Evolutionary conservation across 768 basidiomycete genomes (phyloP).

Genomic region (Leccinellum luteum): DNA sequence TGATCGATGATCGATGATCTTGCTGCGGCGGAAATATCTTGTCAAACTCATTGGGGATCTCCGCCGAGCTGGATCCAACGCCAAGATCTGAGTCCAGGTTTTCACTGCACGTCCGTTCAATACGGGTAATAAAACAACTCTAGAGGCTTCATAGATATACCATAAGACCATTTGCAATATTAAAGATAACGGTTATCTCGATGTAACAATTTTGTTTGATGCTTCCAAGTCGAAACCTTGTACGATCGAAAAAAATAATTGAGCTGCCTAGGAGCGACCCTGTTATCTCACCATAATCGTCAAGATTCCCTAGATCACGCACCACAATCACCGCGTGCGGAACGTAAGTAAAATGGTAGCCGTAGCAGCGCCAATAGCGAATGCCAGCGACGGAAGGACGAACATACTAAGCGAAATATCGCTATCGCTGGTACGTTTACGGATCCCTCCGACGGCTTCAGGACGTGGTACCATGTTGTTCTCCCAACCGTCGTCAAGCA

Average conservation of each 20-base stretch:
- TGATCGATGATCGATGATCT: neutral
- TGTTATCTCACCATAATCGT: neutral
- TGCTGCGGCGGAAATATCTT: neutral
- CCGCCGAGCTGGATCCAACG: neutral
- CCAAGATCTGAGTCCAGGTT: neutral
- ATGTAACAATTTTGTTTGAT: neutral
- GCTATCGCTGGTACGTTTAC: slow-evolving; percentile 5
- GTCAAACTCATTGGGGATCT: neutral
- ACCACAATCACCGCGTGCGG: slow-evolving; percentile 31
- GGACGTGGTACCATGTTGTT: slow-evolving; percentile 47
- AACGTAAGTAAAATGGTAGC: slow-evolving; percentile 31
- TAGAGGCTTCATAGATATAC: too few species aligned
- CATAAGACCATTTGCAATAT: neutral
- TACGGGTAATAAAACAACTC: too few species aligned
- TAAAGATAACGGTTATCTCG: neutral
- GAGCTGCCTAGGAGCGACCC: neutral
- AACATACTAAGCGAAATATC: slow-evolving; percentile 10
- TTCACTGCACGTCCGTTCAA: neutral
- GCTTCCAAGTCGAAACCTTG: neutral
- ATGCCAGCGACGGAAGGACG: slow-evolving; percentile 36
- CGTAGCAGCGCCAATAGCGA: slow-evolving; percentile 43
- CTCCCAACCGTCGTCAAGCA: slow-evolving; percentile 90
- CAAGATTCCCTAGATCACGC: neutral
- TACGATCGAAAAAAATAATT: neutral
- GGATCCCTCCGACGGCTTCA: slow-evolving; percentile 38